phyloP scores from a whole-genome alignment of 2,329 filamentous ascomycete species.

The Neodidymelliopsis sp. region DNA sequence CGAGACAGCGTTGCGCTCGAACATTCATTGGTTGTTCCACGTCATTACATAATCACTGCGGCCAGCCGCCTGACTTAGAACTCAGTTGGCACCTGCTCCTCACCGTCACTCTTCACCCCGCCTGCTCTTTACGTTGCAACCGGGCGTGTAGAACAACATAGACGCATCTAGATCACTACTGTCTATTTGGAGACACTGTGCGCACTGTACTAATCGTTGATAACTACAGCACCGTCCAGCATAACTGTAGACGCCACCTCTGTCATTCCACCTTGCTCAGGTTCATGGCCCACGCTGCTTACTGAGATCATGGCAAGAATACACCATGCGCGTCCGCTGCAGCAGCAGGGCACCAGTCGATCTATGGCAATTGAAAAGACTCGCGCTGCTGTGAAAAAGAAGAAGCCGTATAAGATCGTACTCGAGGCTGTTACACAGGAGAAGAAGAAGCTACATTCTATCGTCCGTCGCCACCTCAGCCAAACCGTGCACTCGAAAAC shows the following conservation, averaged over 20 bases:
- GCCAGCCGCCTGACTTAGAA: slow-evolving; percentile 11
- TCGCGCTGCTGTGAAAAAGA: slow-evolving; percentile 38
- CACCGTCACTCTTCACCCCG: slow-evolving; percentile 25
- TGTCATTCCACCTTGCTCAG: slow-evolving; percentile 13
- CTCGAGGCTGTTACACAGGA: slow-evolving; percentile 65
- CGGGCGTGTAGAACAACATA: slow-evolving; percentile 31
- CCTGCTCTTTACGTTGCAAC: slow-evolving; percentile 28
- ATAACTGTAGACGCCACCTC: slow-evolving; percentile 14
- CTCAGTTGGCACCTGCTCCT: slow-evolving; percentile 6
- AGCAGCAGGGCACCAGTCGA: slow-evolving; percentile 28
- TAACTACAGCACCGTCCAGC: slow-evolving; percentile 14
- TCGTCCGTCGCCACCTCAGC: slow-evolving; percentile 46
- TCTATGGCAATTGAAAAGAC: slow-evolving; percentile 30
- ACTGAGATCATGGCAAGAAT: slow-evolving; percentile 37
- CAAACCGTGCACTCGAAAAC: slow-evolving; percentile 23
- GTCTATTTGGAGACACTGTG: slow-evolving; percentile 22
- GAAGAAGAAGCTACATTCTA: slow-evolving; percentile 65
- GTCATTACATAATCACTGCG: slow-evolving; percentile 8
- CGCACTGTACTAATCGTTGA: slow-evolving; percentile 26
- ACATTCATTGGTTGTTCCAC: slow-evolving; percentile 9
- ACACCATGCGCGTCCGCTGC: slow-evolving; percentile 30
- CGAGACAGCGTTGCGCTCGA: slow-evolving; percentile 9
- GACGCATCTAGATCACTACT: slow-evolving; percentile 19
- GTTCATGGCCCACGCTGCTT: slow-evolving; percentile 22
- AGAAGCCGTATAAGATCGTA: slow-evolving; percentile 64